Base-by-base conservation (phyloP, 441 rosid species). In the Sinapis alba region DNA sequence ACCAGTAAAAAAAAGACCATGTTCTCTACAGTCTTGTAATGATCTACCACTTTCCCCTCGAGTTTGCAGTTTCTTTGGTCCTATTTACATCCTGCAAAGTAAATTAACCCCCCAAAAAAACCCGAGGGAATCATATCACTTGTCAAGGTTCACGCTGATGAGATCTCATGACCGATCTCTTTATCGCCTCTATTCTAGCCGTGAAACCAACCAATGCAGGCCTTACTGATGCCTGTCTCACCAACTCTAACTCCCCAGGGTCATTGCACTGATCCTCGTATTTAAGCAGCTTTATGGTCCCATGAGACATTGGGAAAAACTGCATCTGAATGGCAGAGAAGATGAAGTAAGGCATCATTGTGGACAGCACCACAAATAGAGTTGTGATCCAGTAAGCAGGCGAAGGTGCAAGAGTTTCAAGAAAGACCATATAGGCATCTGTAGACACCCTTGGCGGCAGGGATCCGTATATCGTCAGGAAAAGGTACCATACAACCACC, bases 231-330 rank as follows among this genome's bases (percentile, higher is more conserved):
- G 84, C 73, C 74, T 88, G 89, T 51, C 92, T 81, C 63, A 86
- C 87, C 83, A 89, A 74, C 3, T 85, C 83, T 28, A 87, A 80
- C 76, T 79, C 86, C 62, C 43, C 76, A 1, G 87, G 73, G 54
- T 86, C 87, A 57, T 80, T 78, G n/a, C 87, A 73, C 18, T 63
- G 84, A 45, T 90, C 94, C 71, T 87, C 92, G 8, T 78, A 76
- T 68, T 87, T 81, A 53, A 89, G 86, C 88, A 90, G 83, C 80
- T 87, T 86, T 77, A 89, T 80, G 83, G 83, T 84, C 27, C 77
- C 88, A 41, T 89, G 92, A 68, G 84, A 89, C 90, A 87, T 86
- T 26, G 94, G 94, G 61, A 89, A 89, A 85, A 89, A 86, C 62
- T 88, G 70, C 86, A 84, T 87, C 76, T 86, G 87, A 70, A 89